Base-by-base conservation (phyloP, 345 rosid species). In the Capsella bursapastoris region DNA sequence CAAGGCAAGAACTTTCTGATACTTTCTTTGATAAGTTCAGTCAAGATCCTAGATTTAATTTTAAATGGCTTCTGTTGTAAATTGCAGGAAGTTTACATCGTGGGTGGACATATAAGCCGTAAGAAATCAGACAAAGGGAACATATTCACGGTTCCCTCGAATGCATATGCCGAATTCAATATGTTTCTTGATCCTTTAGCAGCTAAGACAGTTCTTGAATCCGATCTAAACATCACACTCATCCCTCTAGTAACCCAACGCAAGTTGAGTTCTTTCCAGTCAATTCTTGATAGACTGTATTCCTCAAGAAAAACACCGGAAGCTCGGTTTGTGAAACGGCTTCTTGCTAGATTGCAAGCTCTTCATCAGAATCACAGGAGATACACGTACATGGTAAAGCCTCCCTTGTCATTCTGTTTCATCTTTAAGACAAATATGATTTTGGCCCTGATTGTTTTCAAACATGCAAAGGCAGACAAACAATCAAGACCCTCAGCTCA, bases 111-210 rank as follows among this genome's bases (percentile, higher is more conserved):
- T 73, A 76, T 91, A 48, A 82, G 63, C 58, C 63, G 7, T 5
- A 16, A 72, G 37, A 40, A 60, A 6, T 53, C 40, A 70, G 91
- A 87, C 47, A 63, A 76, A 51, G 97, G 97, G 48, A 88, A 89
- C 77, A 67, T 86, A 51, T 82, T 89, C 57, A 81, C 80, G 1
- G 37, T 80, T 55, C 82, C 86, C 77, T 73, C 83, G 2, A 88
- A 89, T 60, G 71, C 74, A 52, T 75, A 87, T 53, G 77, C 96
- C 31, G 98, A 94, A 73, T 83, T 90, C 87, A 94, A 90, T 57
- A 87, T 94, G 85, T 90, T 84, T 83, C 91, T 94, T 7, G 98
- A 94, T 70, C 96, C 98, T 8, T 80, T 83, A 40, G 95, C 97
- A 25, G 95, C 95, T 34, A 88, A 90, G 69, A 78, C 81, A 3